phyloP scores from a whole-genome alignment of 2,329 filamentous ascomycete genomes.

The Canariomyces notabilis region DNA sequence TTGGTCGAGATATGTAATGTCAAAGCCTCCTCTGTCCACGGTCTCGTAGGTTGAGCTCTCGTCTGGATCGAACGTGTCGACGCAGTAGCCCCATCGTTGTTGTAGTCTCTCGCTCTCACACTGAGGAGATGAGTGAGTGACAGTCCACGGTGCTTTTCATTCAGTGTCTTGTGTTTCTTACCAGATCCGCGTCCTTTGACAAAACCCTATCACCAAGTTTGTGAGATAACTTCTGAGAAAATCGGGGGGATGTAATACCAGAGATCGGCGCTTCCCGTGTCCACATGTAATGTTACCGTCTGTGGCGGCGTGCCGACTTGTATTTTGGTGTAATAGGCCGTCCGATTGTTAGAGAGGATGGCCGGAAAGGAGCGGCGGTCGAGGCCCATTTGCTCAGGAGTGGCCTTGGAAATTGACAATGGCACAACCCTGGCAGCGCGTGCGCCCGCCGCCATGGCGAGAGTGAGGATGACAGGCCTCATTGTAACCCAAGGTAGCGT shows the following conservation, averaged over 20 bases:
- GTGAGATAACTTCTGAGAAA: too few species aligned
- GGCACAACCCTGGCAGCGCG: too few species aligned
- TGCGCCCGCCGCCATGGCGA: too few species aligned
- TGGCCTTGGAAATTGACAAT: not conserved
- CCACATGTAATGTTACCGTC: conserved; percentile 5
- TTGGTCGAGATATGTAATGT: conserved; percentile 5
- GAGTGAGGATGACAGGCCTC: too few species aligned
- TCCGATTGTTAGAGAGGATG: not conserved
- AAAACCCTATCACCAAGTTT: too few species aligned
- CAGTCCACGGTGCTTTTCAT: too few species aligned
- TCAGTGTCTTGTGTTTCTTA: too few species aligned
- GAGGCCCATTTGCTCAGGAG: not conserved
- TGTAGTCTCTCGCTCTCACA: conserved; percentile 2
- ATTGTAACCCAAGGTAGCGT: too few species aligned
- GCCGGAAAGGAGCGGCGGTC: not conserved
- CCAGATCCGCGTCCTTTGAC: not conserved
- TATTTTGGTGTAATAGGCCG: not conserved
- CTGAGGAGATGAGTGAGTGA: too few species aligned
- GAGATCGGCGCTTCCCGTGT: conserved; percentile 2
- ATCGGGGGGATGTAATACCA: too few species aligned
- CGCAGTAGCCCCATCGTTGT: conserved; percentile 1
- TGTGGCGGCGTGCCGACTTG: not conserved
- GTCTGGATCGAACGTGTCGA: conserved; percentile 1
- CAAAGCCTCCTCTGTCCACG: not conserved
- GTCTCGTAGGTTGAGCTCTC: conserved; percentile 1